Percentiles rank a stretch among this genome's conserved stretches.
These are phyloP conservation scores for Daedaleopsis nitida DNA, from an alignment of 768 basidiomycete genomes.

Conservation along the genomic window DNA sequence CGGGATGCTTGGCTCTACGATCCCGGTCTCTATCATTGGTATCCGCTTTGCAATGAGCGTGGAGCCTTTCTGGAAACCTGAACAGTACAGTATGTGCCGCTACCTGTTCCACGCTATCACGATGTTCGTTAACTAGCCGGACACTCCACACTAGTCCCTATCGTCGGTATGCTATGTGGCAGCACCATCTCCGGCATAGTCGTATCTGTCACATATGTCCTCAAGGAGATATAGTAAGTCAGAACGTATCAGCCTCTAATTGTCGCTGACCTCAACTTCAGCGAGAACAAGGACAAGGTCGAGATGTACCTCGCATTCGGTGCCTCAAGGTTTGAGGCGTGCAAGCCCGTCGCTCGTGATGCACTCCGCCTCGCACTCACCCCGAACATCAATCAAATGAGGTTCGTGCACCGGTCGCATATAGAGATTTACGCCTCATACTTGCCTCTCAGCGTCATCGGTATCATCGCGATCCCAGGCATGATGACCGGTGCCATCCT, in stretches of 20 bases:
- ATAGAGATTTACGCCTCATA: background rate
- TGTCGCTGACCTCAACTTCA: constrained; percentile 27
- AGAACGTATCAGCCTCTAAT: too few relatives aligned
- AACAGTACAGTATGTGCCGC: constrained; percentile 65
- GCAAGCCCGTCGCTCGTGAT: constrained; percentile 74
- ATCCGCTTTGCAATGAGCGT: constrained; percentile 74
- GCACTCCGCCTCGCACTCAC: constrained; percentile 79
- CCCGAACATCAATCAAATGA: constrained; percentile 87
- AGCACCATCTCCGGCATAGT: constrained; percentile 77
- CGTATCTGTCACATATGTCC: constrained; percentile 66
- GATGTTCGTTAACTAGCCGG: too few relatives aligned
- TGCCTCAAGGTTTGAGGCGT: constrained; percentile 82
- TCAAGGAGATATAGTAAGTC: constrained; percentile 73
- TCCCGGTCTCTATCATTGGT: constrained; percentile 79
- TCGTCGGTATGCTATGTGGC: constrained; percentile 86
- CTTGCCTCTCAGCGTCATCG: constrained; percentile 55
- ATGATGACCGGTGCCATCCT: constrained; percentile 95
- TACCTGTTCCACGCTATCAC: too few relatives aligned
- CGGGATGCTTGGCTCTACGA: constrained; percentile 73
- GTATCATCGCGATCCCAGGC: constrained; percentile 80
- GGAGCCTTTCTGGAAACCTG: constrained; percentile 81
- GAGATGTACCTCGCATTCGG: constrained; percentile 88
- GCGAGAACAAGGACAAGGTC: constrained; percentile 83
- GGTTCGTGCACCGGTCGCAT: constrained; percentile 40
- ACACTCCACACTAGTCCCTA: constrained; percentile 55